Conservation (phyloP, 1,284 basidiomycete genomes). For the Cryptococcus sp. region DNA sequence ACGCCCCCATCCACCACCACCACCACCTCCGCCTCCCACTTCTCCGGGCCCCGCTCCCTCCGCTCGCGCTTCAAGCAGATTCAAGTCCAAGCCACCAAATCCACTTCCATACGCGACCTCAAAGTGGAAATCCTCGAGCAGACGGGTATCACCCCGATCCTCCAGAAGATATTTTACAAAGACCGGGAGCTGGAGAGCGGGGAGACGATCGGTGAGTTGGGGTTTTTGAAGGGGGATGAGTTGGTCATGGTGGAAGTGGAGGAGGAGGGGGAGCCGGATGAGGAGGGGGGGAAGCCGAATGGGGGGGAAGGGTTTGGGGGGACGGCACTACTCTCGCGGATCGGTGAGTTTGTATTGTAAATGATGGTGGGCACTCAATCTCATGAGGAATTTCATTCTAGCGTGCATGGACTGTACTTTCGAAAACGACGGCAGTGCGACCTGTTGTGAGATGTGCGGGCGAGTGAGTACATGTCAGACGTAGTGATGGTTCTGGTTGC, state of each 20-base stretch:
- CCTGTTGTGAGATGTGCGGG: slow-evolving; percentile 20
- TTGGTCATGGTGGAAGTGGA: slow-evolving; percentile 26
- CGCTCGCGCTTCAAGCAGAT: slow-evolving; percentile 4
- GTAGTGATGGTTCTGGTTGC: no score
- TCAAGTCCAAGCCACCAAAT: slow-evolving; percentile 14
- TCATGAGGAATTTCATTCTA: neutral
- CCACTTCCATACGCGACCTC: slow-evolving; percentile 32
- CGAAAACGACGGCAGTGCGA: slow-evolving; percentile 22
- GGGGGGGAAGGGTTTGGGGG: slow-evolving; percentile 39
- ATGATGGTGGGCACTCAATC: neutral
- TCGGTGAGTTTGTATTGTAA: slow-evolving; percentile 19
- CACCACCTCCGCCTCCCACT: neutral
- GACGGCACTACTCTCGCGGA: slow-evolving; percentile 30
- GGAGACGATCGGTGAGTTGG: slow-evolving; percentile 31
- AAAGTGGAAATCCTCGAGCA: slow-evolving; percentile 26
- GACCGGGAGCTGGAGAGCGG: slow-evolving; percentile 21
- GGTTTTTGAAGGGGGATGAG: slow-evolving; percentile 25
- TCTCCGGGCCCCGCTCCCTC: neutral
- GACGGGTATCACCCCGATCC: slow-evolving; percentile 27
- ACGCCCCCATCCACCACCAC: neutral
- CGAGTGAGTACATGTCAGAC: slow-evolving; percentile 10
- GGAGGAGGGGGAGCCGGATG: slow-evolving; percentile 21
- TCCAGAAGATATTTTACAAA: slow-evolving; percentile 25
- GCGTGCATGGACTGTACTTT: slow-evolving; percentile 31
- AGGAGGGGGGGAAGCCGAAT: slow-evolving; percentile 9